A percentile compares a stretch with the other conserved stretches of the same genome.
These are phyloP conservation scores for Tuber umbilicatum DNA, from an alignment of 495 filamentous ascomycete genomes.

Conservation along the genomic window DNA sequence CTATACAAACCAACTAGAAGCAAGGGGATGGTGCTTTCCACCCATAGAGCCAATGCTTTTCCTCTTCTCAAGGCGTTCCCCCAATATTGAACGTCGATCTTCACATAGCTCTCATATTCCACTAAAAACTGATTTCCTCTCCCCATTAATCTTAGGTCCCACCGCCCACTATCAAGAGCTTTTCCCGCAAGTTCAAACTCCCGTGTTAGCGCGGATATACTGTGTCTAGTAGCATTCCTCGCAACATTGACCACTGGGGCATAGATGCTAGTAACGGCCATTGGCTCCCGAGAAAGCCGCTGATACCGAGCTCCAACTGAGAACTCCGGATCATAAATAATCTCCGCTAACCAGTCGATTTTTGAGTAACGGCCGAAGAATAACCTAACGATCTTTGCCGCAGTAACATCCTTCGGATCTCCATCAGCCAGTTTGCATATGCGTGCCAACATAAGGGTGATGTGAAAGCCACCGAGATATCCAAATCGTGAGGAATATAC, in stretches of 20 bases:
- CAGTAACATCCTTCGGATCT: conserved; percentile 36
- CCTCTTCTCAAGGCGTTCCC: conserved; percentile 47
- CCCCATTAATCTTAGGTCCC: conserved; percentile 38
- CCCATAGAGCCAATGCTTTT: conserved; percentile 49
- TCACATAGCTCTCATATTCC: conserved; percentile 48
- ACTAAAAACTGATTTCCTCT: conserved; percentile 46
- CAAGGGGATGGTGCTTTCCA: conserved; percentile 50
- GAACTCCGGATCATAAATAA: conserved; percentile 52
- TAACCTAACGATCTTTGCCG: conserved; percentile 46
- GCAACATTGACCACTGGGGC: conserved; percentile 53
- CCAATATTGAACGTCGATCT: conserved; percentile 55
- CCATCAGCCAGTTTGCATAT: conserved; percentile 49
- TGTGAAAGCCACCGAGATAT: conserved; percentile 54
- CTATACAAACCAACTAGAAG: conserved; percentile 47
- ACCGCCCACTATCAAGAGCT: conserved; percentile 44
- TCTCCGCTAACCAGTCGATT: conserved; percentile 50
- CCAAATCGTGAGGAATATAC: conserved; percentile 56
- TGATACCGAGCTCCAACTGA: conserved; percentile 46
- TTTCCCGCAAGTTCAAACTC: conserved; percentile 49
- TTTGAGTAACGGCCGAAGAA: conserved; percentile 56
- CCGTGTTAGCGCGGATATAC: conserved; percentile 46
- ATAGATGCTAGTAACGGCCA: conserved; percentile 53
- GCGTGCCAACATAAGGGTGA: conserved; percentile 51
- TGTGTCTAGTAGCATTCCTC: conserved; percentile 47
- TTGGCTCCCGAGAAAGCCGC: conserved; percentile 50